These are phyloP conservation scores for Penicillium polonicum DNA, from an alignment of 2,329 filamentous ascomycete genomes.

Conservation along the genomic window DNA sequence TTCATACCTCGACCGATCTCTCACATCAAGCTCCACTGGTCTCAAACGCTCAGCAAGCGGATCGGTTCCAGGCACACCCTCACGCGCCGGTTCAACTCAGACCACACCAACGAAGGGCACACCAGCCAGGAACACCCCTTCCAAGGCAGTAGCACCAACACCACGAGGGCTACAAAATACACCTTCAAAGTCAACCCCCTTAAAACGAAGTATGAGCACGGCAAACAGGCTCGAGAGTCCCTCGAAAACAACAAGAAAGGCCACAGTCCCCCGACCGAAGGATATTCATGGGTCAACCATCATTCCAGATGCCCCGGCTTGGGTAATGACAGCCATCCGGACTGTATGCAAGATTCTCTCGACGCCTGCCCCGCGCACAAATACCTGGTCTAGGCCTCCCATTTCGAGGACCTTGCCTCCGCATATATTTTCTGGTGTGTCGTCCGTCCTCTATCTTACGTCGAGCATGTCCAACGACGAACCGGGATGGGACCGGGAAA, in stretches of 20 bases:
- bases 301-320: constrained; percentile 53
- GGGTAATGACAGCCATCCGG: constrained; percentile 69
- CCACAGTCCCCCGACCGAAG: constrained; percentile 15
- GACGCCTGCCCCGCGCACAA: constrained; percentile 48
- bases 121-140: constrained; percentile 25
- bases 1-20: constrained; percentile 70
- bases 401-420: constrained; percentile 58
- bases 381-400: constrained; percentile 37
- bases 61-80: constrained; percentile 34
- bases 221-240: constrained; percentile 19
- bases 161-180: constrained; percentile 39
- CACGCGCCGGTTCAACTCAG: constrained; percentile 32
- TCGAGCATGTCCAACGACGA: constrained; percentile 47
- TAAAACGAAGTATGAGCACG: constrained; percentile 38
- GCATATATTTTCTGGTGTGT: constrained; percentile 72
- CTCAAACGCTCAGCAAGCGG: constrained; percentile 38
- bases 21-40: constrained; percentile 45
- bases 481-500: constrained; percentile 46
- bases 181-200: constrained; percentile 46
- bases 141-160: constrained; percentile 28
- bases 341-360: constrained; percentile 63
- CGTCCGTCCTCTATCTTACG: constrained; percentile 53
- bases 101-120: constrained; percentile 40
- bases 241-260: constrained; percentile 24
- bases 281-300: constrained; percentile 27